phyloP scores from a whole-genome alignment of 768 basidiomycete species.

The Tulasnella calospora region DNA sequence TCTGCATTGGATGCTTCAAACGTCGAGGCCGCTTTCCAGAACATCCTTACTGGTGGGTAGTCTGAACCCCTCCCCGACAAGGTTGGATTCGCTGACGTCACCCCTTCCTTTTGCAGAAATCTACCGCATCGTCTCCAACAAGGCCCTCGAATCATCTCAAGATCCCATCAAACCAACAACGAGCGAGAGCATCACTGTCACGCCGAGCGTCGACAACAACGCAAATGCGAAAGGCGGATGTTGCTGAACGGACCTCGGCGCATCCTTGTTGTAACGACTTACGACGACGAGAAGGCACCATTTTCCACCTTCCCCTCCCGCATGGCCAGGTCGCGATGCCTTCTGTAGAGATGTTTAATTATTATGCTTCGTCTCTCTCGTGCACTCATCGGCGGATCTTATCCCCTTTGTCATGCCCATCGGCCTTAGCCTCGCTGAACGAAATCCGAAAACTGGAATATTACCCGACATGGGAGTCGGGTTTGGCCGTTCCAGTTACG shows the following conservation, averaged over 20 bases:
- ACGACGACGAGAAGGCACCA: neutral
- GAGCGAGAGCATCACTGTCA: constrained; percentile 82
- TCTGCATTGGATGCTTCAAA: constrained; percentile 99
- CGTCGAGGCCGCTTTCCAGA: constrained; percentile 97
- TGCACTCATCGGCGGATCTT: neutral
- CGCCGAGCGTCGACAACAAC: constrained; percentile 51
- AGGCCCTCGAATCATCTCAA: constrained; percentile 80
- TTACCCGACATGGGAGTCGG: neutral
- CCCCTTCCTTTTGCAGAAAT: constrained; percentile 59
- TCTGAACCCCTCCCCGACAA: neutral
- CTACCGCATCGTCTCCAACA: constrained; percentile 95
- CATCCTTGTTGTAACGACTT: neutral
- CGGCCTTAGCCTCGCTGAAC: neutral
- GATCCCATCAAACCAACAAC: constrained; percentile 63
- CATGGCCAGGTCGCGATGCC: constrained; percentile 4
- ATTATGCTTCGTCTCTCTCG: neutral
- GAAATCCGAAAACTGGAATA: neutral
- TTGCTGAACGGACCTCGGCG: constrained; percentile 36
- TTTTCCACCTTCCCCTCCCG: neutral
- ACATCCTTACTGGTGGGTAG: constrained; percentile 73
- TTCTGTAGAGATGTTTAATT: neutral
- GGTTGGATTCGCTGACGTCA: neutral
- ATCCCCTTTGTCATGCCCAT: neutral
- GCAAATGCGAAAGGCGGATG: constrained; percentile 39
- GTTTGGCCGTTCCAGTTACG: neutral